These are phyloP conservation scores for Verbena officinalis DNA, from an alignment of 257 asterid genomes.

Conservation along the genomic window DNA sequence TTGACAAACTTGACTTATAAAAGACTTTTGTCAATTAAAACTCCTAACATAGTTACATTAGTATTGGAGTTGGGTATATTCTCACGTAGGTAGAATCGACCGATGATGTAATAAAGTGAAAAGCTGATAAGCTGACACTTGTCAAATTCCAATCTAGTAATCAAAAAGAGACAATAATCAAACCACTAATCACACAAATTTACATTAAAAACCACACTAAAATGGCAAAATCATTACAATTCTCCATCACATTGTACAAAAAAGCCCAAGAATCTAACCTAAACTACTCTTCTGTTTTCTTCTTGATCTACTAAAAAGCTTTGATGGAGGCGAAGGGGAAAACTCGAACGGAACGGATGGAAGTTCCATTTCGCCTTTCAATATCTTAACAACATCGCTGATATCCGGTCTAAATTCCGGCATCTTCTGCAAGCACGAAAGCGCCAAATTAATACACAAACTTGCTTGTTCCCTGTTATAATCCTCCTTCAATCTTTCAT, in stretches of 20 bases:
- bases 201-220: constrained; percentile 16
- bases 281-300: constrained; percentile 47
- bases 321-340: constrained; percentile 91
- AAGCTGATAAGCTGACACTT: no score
- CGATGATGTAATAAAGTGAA: no score
- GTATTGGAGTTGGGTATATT: no score
- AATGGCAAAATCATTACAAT: background rate
- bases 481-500: constrained; percentile 59
- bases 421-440: constrained; percentile 84
- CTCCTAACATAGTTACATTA: no score
- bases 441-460: constrained; percentile 79
- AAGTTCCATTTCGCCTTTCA: constrained; percentile 86
- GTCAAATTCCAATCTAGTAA: background rate
- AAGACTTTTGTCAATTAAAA: no score
- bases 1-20: no score
- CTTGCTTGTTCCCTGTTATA: constrained; percentile 69
- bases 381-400: constrained; percentile 70
- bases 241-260: background rate
- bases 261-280: constrained; percentile 26
- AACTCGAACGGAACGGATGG: constrained; percentile 73
- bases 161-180: background rate
- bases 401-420: constrained; percentile 88
- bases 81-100: no score
- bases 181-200: constrained; percentile 4
- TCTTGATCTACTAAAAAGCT: constrained; percentile 53